Evolutionary conservation across 1,284 basidiomycete species (phyloP).

Genomic region (Irpex sp.): DNA sequence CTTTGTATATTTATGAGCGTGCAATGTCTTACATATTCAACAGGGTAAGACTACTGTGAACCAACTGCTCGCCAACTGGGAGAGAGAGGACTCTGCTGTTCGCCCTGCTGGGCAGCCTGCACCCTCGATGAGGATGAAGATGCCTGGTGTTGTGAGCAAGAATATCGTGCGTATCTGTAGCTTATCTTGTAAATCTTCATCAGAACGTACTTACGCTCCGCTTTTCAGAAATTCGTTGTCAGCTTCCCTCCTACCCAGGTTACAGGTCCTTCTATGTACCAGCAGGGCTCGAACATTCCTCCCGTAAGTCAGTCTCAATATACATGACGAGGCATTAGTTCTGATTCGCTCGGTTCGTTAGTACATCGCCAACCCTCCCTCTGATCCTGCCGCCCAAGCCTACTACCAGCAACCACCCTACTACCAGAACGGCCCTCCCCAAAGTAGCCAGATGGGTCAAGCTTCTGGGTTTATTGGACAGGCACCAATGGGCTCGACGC

Average conservation of each 20-base stretch:
- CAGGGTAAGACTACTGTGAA: slow-evolving; percentile 44
- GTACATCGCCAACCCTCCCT: slow-evolving; percentile 31
- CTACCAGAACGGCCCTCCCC: not conserved
- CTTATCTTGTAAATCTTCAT: not conserved
- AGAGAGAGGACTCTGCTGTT: slow-evolving; percentile 34
- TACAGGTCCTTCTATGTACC: slow-evolving; percentile 36
- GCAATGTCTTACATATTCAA: not conserved
- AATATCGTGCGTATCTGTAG: slow-evolving; percentile 31
- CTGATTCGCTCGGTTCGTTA: slow-evolving; percentile 3
- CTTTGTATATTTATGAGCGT: not conserved
- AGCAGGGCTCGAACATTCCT: slow-evolving; percentile 42
- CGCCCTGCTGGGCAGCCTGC: slow-evolving; percentile 26
- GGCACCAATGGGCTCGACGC: not conserved
- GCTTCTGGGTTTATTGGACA: not conserved
- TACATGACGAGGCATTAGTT: not conserved
- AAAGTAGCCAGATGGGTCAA: not conserved
- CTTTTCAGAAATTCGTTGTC: slow-evolving; percentile 36
- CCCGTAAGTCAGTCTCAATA: slow-evolving; percentile 29
- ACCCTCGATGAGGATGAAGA: slow-evolving; percentile 43
- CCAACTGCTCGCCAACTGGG: slow-evolving; percentile 39
- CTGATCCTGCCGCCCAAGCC: slow-evolving; percentile 20
- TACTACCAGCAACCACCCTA: slow-evolving; percentile 15
- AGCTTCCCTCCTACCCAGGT: slow-evolving; percentile 32
- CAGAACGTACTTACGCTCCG: not conserved
- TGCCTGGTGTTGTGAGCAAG: slow-evolving; percentile 39